Conservation (phyloP, 2,329 filamentous ascomycete species). For the Stachybotrys chartarum region DNA sequence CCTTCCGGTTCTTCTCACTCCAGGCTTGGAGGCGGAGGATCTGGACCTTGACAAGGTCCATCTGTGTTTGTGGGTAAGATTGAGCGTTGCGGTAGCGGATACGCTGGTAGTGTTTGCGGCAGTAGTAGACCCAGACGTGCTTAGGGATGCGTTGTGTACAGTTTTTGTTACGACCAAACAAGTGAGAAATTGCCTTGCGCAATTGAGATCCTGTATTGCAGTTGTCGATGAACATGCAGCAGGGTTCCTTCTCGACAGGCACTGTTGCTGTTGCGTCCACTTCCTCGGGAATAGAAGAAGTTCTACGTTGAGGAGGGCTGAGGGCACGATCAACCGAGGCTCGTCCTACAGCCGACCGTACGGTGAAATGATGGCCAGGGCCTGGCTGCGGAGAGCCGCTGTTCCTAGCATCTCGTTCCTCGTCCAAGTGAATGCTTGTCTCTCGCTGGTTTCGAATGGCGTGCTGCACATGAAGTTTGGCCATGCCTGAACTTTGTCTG, state of each 20-base stretch:
- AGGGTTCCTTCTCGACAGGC: constrained; percentile 18
- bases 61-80: constrained; percentile 55
- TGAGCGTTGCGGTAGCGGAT: constrained; percentile 59
- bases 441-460: neutral
- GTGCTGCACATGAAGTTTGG: neutral
- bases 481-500: neutral
- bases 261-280: constrained; percentile 8
- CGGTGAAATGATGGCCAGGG: neutral
- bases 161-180: constrained; percentile 77
- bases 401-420: neutral
- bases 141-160: constrained; percentile 65
- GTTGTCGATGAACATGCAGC: constrained; percentile 48
- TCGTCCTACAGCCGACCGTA: neutral
- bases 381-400: neutral
- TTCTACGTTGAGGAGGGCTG: neutral
- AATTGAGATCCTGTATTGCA: constrained; percentile 54
- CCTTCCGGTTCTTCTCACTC: constrained; percentile 42
- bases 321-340: neutral
- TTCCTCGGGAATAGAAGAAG: constrained; percentile 2
- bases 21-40: constrained; percentile 56
- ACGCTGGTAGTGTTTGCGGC: constrained; percentile 78
- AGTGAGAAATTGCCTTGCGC: constrained; percentile 72
- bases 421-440: neutral
- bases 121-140: constrained; percentile 67
- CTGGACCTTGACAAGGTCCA: constrained; percentile 55